A percentile compares a stretch with the other conserved stretches of the same genome.
Evolutionary conservation across 495 filamentous ascomycete genomes (phyloP).

Genomic region (Penicillium mononematosum): DNA sequence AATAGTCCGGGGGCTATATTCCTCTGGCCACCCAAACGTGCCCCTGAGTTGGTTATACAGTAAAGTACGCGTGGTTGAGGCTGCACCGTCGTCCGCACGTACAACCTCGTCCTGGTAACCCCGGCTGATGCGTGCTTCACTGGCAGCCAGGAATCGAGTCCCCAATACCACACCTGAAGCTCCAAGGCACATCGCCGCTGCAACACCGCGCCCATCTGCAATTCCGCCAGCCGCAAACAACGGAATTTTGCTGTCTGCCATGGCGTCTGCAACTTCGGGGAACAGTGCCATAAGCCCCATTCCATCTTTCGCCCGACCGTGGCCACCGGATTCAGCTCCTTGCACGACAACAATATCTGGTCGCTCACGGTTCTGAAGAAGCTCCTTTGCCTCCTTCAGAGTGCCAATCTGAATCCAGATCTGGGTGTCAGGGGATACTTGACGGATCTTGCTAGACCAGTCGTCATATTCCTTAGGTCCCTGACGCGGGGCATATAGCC

Average conservation of each 20-base stretch:
- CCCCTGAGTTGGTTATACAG: constrained; percentile 71
- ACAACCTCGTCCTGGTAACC: constrained; percentile 64
- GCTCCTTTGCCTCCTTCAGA: constrained; percentile 52
- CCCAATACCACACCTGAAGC: constrained; percentile 69
- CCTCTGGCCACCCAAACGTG: constrained; percentile 64
- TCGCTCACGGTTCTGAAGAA: constrained; percentile 29
- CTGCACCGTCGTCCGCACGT: constrained; percentile 60
- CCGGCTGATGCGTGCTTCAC: constrained; percentile 58
- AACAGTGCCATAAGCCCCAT: constrained; percentile 58
- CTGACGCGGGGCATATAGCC: constrained; percentile 64
- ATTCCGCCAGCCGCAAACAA: constrained; percentile 74
- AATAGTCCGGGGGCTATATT: constrained; percentile 61
- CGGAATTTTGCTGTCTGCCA: constrained; percentile 49
- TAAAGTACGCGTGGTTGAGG: constrained; percentile 60
- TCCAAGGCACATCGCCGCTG: constrained; percentile 64
- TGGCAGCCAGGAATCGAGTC: constrained; percentile 66
- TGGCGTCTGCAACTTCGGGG: constrained; percentile 57
- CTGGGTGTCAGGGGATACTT: constrained; percentile 45
- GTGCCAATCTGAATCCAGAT: constrained; percentile 72
- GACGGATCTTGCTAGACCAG: constrained; percentile 56
- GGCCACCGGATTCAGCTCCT: constrained; percentile 72
- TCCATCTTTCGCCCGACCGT: constrained; percentile 58
- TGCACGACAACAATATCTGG: constrained; percentile 74
- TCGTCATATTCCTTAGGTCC: constrained; percentile 46
- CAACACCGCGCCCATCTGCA: constrained; percentile 62